Base-by-base conservation (phyloP, 2,329 filamentous ascomycete genomes). In the Chaetomiaceae sp. region DNA sequence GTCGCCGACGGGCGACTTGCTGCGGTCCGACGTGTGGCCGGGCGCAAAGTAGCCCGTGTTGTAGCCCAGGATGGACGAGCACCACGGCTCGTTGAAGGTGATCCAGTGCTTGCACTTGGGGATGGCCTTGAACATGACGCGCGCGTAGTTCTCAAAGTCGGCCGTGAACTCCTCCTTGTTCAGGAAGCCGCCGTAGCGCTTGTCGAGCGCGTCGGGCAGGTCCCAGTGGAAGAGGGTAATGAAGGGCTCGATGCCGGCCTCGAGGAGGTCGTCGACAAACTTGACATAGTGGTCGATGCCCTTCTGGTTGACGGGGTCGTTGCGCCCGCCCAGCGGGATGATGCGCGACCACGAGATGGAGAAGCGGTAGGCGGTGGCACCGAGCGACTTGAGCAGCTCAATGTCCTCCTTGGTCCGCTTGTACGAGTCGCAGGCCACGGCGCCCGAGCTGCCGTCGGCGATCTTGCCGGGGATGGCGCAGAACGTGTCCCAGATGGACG, bases 401-500 rank as follows among this genome's bases (percentile, higher is more conserved):
- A 95, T 88, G 66, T 95, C 90, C 66, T 89, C 83, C 36, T 75
- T 77, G 47, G 84, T 89, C 49, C 86, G 84, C 72, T 92, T 85
- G 76, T 95, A 95, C 25, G 88, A 91, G 74, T 95, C 89, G 72
- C 90, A 95, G 34, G 90, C 89, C 39, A 88, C 80, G 47, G 82
- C 84, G 48, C 90, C 90, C 39, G 83, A 86, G 62, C 79, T 84
- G 54, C 83, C 85, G 64, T 89, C 87, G 52, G 89, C 88, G 64
- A 94, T 91, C 72, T 94, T 95, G 64, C 88, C 88, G 6, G 87
- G 84, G 50, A 83, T 85, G 58, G 81, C 81, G 72, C 87, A 91
- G 74, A 95, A 95, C n/a, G 81, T 85, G 72, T 95, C 90, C 90
- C 90, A 95, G 69, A 95, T 94, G 57, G 87, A 89, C 51, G 88